Conservation (phyloP, 305 asterid genomes). For the Rubia tinctorum region DNA sequence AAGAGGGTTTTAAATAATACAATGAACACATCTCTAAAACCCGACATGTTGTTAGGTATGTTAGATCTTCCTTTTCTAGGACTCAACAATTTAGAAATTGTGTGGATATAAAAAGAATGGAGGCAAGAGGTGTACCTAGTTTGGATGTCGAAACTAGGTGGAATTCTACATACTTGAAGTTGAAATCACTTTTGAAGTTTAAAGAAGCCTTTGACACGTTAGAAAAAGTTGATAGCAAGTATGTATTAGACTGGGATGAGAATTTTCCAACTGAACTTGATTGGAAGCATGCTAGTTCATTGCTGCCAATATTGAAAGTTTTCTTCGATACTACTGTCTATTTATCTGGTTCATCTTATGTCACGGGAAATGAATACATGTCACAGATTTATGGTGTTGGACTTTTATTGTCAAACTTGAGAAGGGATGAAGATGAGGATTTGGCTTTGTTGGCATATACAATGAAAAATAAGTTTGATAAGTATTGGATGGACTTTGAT, state of each 20-base stretch:
- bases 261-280: background rate
- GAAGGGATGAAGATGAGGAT: too few relatives aligned
- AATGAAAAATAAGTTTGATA: background rate
- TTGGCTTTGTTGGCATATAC: background rate
- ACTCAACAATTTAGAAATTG: background rate
- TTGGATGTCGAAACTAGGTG: background rate
- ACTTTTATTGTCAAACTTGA: background rate
- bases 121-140: background rate
- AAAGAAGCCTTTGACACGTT: background rate
- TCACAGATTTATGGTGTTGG: too few relatives aligned
- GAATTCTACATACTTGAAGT: background rate
- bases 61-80: background rate
- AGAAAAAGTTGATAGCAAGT: background rate
- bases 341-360: background rate
- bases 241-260: background rate
- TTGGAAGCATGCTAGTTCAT: background rate
- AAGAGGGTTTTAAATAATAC: background rate
- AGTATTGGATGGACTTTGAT: background rate
- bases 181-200: background rate
- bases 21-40: background rate
- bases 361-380: too few relatives aligned
- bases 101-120: background rate
- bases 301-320: background rate
- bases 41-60: background rate
- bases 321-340: background rate